Percentiles rank a stretch among this genome's conserved stretches.
These are phyloP conservation scores for Kwoniella dendrophila DNA, from an alignment of 768 basidiomycete species.

Conservation along the genomic window DNA sequence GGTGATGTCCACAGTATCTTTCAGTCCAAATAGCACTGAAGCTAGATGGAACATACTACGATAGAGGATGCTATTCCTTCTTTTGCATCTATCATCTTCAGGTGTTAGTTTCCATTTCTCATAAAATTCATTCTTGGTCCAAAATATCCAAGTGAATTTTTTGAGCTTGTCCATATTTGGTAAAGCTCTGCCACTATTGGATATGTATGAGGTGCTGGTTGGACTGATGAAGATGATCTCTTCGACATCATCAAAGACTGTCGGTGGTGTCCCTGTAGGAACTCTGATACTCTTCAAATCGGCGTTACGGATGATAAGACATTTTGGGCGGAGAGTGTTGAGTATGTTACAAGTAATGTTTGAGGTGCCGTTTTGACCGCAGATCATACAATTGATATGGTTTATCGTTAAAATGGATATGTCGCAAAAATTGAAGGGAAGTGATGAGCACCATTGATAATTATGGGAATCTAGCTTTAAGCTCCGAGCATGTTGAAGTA, in stretches of 20 bases:
- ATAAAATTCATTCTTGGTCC: not conserved
- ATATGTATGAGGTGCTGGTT: not conserved
- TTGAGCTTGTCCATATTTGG: slow-evolving; percentile 3
- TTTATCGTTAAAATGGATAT: too few species aligned
- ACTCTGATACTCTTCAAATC: not conserved
- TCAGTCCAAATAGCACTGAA: not conserved
- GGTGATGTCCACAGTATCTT: too few species aligned
- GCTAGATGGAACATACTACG: not conserved
- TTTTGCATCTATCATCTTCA: not conserved
- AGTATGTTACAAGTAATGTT: not conserved
- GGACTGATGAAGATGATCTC: not conserved
- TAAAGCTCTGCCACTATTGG: not conserved
- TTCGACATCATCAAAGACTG: slow-evolving; percentile 4
- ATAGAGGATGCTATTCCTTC: not conserved
- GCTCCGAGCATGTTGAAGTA: too few species aligned
- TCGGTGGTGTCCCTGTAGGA: not conserved
- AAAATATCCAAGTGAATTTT: not conserved
- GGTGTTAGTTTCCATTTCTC: not conserved
- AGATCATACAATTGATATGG: too few species aligned
- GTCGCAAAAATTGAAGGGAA: too few species aligned
- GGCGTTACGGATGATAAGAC: not conserved
- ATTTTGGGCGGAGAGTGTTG: not conserved
- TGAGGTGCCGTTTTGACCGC: too few species aligned
- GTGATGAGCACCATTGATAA: too few species aligned
- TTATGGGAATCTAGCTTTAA: too few species aligned